Evolutionary conservation across 495 filamentous ascomycete genomes (phyloP).

Genomic region (Tuber microsphaerosporum): DNA sequence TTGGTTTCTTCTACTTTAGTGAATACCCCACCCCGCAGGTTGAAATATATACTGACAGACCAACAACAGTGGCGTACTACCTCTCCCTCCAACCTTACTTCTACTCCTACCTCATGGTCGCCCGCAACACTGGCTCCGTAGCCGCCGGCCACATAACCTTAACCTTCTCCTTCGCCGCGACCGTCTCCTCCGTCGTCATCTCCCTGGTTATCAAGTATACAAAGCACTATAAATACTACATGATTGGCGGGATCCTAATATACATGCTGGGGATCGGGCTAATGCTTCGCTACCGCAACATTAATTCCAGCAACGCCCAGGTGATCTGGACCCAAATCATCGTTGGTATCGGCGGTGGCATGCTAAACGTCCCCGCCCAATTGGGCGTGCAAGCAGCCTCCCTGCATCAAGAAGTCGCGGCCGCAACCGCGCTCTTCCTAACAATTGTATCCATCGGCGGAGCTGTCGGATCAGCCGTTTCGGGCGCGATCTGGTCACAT

Average conservation of each 20-base stretch:
- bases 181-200: constrained; percentile 56
- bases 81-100: constrained; percentile 62
- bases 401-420: constrained; percentile 59
- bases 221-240: constrained; percentile 54
- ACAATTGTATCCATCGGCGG: constrained; percentile 62
- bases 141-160: constrained; percentile 55
- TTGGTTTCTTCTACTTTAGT: constrained; percentile 58
- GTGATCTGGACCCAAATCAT: constrained; percentile 60
- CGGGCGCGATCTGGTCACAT: constrained; percentile 60
- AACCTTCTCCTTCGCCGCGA: constrained; percentile 63
- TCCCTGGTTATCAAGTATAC: constrained; percentile 59
- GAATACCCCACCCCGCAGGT: constrained; percentile 30
- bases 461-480: constrained; percentile 60
- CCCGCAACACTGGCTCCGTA: constrained; percentile 55
- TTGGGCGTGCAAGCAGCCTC: constrained; percentile 60
- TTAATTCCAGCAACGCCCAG: constrained; percentile 48
- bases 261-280: constrained; percentile 56
- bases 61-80: constrained; percentile 52
- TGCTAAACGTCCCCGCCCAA: constrained; percentile 59
- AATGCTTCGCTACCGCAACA: constrained; percentile 58
- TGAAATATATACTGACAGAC: constrained; percentile 24
- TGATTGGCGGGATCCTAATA: constrained; percentile 53
- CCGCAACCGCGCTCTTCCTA: constrained; percentile 60
- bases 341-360: constrained; percentile 59
- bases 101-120: constrained; percentile 66